These are phyloP conservation scores for Strobilomyces confusus DNA, from an alignment of 768 basidiomycete genomes.

Conservation along the genomic window DNA sequence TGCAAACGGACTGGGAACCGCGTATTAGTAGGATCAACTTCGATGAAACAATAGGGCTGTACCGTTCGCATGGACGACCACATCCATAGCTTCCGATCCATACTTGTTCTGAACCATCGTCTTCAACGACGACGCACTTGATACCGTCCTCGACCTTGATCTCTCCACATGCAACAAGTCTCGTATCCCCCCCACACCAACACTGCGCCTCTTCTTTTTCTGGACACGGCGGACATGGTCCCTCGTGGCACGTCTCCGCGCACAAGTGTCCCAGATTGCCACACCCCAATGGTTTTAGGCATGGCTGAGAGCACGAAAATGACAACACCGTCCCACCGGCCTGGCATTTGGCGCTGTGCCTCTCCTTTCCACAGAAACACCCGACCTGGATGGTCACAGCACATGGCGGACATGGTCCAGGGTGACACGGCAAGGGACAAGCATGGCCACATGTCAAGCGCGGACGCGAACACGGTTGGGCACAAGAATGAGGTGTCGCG, in stretches of 20 bases:
- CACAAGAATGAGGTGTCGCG: constrained; percentile 76
- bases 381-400: constrained; percentile 68
- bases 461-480: constrained; percentile 57
- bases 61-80: constrained; percentile 56
- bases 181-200: constrained; percentile 74
- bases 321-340: constrained; percentile 39
- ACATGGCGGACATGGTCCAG: constrained; percentile 96
- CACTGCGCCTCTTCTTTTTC: constrained; percentile 55
- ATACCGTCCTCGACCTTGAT: constrained; percentile 42
- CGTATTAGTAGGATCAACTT: not conserved
- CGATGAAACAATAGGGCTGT: constrained; percentile 11
- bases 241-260: constrained; percentile 66
- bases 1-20: constrained; percentile 50
- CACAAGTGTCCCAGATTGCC: constrained; percentile 67
- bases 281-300: constrained; percentile 52
- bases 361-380: constrained; percentile 75
- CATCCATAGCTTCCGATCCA: constrained; percentile 75
- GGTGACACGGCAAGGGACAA: constrained; percentile 85
- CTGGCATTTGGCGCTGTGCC: constrained; percentile 35
- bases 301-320: constrained; percentile 36
- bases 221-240: constrained; percentile 64
- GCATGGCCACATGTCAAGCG: constrained; percentile 69
- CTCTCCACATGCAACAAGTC: constrained; percentile 62
- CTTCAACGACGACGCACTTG: constrained; percentile 25
- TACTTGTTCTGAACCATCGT: constrained; percentile 33